Conservation (phyloP, 805 yeast species). For the Candida oleophila region DNA sequence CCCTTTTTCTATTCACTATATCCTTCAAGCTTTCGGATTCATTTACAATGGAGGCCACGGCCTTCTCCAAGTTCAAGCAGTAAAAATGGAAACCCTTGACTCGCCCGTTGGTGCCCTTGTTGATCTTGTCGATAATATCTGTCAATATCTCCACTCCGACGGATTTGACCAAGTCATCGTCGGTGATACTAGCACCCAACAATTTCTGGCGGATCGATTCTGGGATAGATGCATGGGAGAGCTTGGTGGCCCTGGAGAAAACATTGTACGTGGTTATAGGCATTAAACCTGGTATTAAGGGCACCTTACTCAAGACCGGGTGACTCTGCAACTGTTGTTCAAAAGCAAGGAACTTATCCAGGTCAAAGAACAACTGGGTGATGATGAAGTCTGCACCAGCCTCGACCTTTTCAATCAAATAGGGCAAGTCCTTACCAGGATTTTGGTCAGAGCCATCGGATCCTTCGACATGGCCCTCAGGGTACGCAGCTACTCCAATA, state of each 20-base stretch:
- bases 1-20: conserved; percentile 36
- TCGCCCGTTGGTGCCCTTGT: conserved; percentile 51
- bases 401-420: conserved; percentile 73
- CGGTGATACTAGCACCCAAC: conserved; percentile 49
- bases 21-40: conserved; percentile 51
- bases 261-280: conserved; percentile 84
- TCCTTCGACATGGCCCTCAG: conserved; percentile 96
- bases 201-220: conserved; percentile 48
- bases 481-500: conserved; percentile 96
- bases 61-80: conserved; percentile 87
- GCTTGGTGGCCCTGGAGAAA: conserved; percentile 83
- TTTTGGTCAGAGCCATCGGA: conserved; percentile 65
- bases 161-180: conserved; percentile 76
- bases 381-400: conserved; percentile 96
- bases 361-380: conserved; percentile 90
- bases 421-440: conserved; percentile 70
- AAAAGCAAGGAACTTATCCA: conserved; percentile 68
- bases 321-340: conserved; percentile 46
- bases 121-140: conserved; percentile 60
- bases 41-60: conserved; percentile 81
- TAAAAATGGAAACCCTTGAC: conserved; percentile 90
- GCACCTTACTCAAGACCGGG: conserved; percentile 43
- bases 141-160: conserved; percentile 76
- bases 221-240: conserved; percentile 87
- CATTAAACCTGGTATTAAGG: conserved; percentile 85